Base-by-base conservation (phyloP, 2,329 filamentous ascomycete species). In the Chaetomium olivaceum region DNA sequence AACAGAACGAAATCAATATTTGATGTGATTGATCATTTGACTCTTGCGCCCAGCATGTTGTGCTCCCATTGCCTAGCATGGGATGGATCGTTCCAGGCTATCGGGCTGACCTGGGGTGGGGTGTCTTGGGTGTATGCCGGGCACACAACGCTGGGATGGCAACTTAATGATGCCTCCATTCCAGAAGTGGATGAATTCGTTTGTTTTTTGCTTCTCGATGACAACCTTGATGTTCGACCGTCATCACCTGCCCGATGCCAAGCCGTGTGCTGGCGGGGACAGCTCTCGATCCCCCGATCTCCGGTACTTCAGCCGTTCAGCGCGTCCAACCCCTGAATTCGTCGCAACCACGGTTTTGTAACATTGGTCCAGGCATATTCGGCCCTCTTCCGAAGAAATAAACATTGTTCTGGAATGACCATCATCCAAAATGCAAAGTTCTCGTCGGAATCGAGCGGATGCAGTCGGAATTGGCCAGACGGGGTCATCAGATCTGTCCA, bases 401-500 rank as follows among this genome's bases (percentile, higher is more conserved):
- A 21, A 31, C 5, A 31, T 29, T 36, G 16, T 43, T 43, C 39
- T 4, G 39, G 16, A n/a, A 43, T 6, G 16, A 5, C 29, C 54
- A n/a, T 3, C 54, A 21, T 3, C 31, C 9, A 23, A 29, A 19
- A 29, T 16, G 6, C 2, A 12, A 39, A 33, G 5, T 33, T 39
- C 29, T 21, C 31, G 54, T 9, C 31, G 39, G 27, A 57, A 29
- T 55, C 8, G 19, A 25, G 58, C 39, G 43, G 43, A 61, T 66
- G 64, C 60, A 61, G 2, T 50, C 31, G 51, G 50, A 64, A 66
- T 62, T 62, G 59, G 56, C 16, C 33, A 51, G 27, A 56, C 36
- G 23, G 27, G 56, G 57, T 61, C 65, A 63, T 12, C 43, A 29
- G 58, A 31, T 33, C 48, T 27, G 16, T 27, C 33, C 12, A 57